Evolutionary conservation across 1,284 basidiomycete species (phyloP), one percentile per base, ranked within the genome.

Genomic region (Malassezia vespertilionis): DNA sequence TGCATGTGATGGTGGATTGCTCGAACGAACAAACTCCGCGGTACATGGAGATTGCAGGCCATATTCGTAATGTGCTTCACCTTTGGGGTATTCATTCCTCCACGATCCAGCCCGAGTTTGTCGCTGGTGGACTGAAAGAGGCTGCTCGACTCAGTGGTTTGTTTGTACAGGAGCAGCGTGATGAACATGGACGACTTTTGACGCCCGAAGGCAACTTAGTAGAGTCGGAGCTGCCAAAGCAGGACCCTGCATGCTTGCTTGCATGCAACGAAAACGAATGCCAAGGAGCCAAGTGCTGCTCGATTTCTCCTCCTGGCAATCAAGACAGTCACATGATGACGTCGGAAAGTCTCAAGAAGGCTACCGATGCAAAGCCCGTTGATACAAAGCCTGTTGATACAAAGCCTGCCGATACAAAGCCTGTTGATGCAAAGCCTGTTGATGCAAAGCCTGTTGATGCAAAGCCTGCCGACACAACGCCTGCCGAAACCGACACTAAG

Each of bases 11-110:
- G 54, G 82, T 90, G 20, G 82, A 81, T 24, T 78, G 72, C 34
- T 58, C 56, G 6, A 46, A 46, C 3, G 55, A 53, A 4, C 85
- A 93, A 63, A 65, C 71, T 12, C 58, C 68, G 27, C 59, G 59
- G 37, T 96, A 95, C 72, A 95, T 95, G 86, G 79, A 78, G 4
- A 80, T 93, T 35, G 87, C 88, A 3, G 79, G 78, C 37, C 78
- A 84, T 40, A 90, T 97, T 55, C 77, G 90, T 50, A 79, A 80
- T 63, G 79, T 78, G 1, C 76, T 97, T 46, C 93, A 97, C 72
- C 58, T 82, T 33, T 85, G 86, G 63, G 90, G 90, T 30, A 89
- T 99, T 53, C 93, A 97, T 74, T 88, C 84, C 30, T 54, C 56
- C n/a, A 70, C 67, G 1, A 70, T 70, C 38, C 67, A 70, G 48